Evolutionary conservation across 108 stramenopile species (phyloP), one percentile per base, ranked within the genome.

Genomic region (Mayamaea pseudoterrestris): DNA sequence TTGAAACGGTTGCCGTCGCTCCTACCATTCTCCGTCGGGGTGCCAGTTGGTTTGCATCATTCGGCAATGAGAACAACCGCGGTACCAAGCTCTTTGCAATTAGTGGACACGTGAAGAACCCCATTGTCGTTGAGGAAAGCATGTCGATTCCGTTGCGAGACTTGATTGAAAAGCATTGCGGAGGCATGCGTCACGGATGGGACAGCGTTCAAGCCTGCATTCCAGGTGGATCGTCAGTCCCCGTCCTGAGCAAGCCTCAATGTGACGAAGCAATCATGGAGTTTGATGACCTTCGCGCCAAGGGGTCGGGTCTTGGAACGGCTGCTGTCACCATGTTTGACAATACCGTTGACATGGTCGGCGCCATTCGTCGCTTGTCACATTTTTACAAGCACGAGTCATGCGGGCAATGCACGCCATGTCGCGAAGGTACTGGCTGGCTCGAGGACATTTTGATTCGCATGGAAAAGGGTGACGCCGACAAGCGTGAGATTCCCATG

Each of bases 351-450:
- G 99, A 99, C 63, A 97, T 98, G 95, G 89, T 99, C 8, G 95
- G 85, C 26, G 97, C 95, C 45, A 99, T 99, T 70, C 96, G 99
- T 29, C 91, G 99, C 25, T 81, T 99, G 21, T 77, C 96, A 2
- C 97, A 99, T 74, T 99, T 99, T 65, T 99, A 99, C 91, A 89
- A 91, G 68, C 99, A 99, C 82, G 99, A 99, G 73, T 97, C 95
- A 22, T 99, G 99, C 61, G 99, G 99, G 34, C 99, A 99, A 74
- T 99, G 99, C 80, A 99, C 99, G 18, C 99, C 99, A 55, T 99
- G 99, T 75, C 88, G 95, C 34, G 97, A 98, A 75, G 94, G 95
- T 30, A 94, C 93, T 9, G 74, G 77, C 4, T 93, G 93, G 92
- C 58, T 94, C 14, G 91, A 93, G 60, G 79, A 85, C 41, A 80